Base-by-base conservation (phyloP, 73 alveolate genomes). In the Stentor roeselii region DNA sequence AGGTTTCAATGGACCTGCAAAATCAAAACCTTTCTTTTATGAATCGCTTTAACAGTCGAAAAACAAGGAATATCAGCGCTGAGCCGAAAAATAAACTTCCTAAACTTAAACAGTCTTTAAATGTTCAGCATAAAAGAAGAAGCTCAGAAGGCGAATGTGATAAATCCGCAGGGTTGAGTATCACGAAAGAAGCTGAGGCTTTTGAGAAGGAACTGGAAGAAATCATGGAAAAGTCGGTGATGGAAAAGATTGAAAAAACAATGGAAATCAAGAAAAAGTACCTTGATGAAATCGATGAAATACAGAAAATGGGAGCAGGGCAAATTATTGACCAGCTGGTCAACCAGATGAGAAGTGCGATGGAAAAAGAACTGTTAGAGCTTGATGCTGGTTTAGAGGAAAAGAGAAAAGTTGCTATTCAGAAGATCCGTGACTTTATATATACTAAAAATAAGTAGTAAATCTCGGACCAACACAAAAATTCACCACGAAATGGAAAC, bases 121-220 rank as follows among this genome's bases (percentile, higher is more conserved):
- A 6, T 21, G 21, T 21, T 50, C 67, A 50, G 21, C 80, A 21
- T 34, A 67, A 67, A 67, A n/a, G 80, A 1, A n/a, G 80, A 67
- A 21, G 41, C 27, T 21, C 80, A 67, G 80, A 67, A 67, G 80
- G 80, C 11, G 80, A 67, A 67, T 27, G 80, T 40, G 80, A 67
- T 67, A 67, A 67, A 34, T 67, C 80, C 34, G 80, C 42, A 67
- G 80, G 80, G 21, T 36, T 67, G 11, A 15, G 42, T 27, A 67
- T 11, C 27, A 21, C 80, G 11, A 14, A 11, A 30, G 37, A 67
- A 67, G n/a, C n/a, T 67, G 80, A 67, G 34, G 21, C 14, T n/a
- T 67, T 67, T 67, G 80, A 67, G 34, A 67, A 67, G 34, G 80
- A 67, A 32, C 42, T 67, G 21, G 80, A 67, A 67, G 37, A 67